A percentile compares a stretch with the other conserved stretches of the same genome.
Evolutionary conservation across 495 filamentous ascomycete species (phyloP).

Genomic region (Rhizodiscina lignyota): DNA sequence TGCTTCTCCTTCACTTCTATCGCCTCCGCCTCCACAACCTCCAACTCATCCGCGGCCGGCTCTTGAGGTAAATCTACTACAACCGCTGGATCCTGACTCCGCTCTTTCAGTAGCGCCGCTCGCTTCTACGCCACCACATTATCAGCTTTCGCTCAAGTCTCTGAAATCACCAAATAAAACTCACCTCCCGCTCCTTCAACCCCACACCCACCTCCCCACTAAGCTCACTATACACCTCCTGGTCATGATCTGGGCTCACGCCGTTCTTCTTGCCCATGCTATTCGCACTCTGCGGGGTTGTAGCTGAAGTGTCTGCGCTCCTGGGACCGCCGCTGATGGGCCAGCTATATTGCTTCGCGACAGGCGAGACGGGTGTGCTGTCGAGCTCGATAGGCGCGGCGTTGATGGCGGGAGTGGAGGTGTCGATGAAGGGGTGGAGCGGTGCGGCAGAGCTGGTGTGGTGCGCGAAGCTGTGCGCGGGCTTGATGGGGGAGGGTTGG

Average conservation of each 20-base stretch:
- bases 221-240: slow-evolving; percentile 11
- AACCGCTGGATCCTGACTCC: slow-evolving; percentile 19
- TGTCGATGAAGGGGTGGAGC: slow-evolving; percentile 9
- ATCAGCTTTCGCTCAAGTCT: not conserved
- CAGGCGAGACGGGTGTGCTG: slow-evolving; percentile 10
- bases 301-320: slow-evolving; percentile 1
- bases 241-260: slow-evolving; percentile 8
- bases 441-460: slow-evolving; percentile 9
- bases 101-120: slow-evolving; percentile 10
- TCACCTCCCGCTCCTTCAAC: slow-evolving; percentile 11
- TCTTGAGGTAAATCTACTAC: slow-evolving; percentile 19
- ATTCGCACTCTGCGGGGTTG: no score
- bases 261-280: no score
- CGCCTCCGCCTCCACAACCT: slow-evolving; percentile 6
- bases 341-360: not conserved
- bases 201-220: slow-evolving; percentile 10
- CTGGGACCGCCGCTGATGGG: slow-evolving; percentile 3
- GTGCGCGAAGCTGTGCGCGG: slow-evolving; percentile 9
- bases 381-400: slow-evolving; percentile 20
- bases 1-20: not conserved
- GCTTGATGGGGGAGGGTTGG: no score
- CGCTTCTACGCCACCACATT: slow-evolving; percentile 12
- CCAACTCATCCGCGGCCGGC: slow-evolving; percentile 19
- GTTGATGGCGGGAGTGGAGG: slow-evolving; percentile 16
- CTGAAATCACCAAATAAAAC: not conserved